phyloP scores from a whole-genome alignment of 805 yeast species.

The Candida ipomoeae region DNA sequence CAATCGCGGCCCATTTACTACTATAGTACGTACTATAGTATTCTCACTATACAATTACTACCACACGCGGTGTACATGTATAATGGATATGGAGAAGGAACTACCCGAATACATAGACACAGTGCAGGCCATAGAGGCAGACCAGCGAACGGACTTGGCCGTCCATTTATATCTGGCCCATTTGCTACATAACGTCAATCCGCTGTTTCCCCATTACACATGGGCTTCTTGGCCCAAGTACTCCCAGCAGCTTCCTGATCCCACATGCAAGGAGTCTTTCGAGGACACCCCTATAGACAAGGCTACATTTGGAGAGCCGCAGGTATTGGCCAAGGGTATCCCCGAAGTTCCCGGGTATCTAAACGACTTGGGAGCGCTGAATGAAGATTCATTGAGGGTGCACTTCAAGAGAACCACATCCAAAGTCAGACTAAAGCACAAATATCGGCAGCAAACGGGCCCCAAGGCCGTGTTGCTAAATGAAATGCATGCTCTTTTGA shows the following conservation, averaged over 20 bases:
- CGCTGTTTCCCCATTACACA: slow-evolving; percentile 29
- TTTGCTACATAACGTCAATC: slow-evolving; percentile 39
- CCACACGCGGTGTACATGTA: not conserved
- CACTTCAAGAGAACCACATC: not conserved
- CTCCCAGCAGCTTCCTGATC: slow-evolving; percentile 6
- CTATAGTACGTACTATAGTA: not conserved
- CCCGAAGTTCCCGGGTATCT: not conserved
- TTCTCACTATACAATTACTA: too few species aligned
- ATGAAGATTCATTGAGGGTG: not conserved
- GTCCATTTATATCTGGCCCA: slow-evolving; percentile 60
- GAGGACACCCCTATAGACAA: slow-evolving; percentile 8
- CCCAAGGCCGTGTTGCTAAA: slow-evolving; percentile 14
- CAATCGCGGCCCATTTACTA: not conserved
- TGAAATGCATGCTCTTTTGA: slow-evolving; percentile 15
- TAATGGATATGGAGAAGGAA: not conserved
- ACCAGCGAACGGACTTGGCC: slow-evolving; percentile 53
- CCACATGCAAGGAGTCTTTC: slow-evolving; percentile 7
- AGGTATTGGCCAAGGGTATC: not conserved
- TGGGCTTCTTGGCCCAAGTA: slow-evolving; percentile 64
- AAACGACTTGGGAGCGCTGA: not conserved
- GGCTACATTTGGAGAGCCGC: not conserved
- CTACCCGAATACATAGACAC: slow-evolving; percentile 1
- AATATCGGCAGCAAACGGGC: slow-evolving; percentile 3
- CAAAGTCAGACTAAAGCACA: slow-evolving; percentile 1
- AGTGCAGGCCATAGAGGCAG: slow-evolving; percentile 41